These are phyloP conservation scores for Coniochaeta sp. DNA, from an alignment of 2,329 filamentous ascomycete genomes.

Conservation along the genomic window DNA sequence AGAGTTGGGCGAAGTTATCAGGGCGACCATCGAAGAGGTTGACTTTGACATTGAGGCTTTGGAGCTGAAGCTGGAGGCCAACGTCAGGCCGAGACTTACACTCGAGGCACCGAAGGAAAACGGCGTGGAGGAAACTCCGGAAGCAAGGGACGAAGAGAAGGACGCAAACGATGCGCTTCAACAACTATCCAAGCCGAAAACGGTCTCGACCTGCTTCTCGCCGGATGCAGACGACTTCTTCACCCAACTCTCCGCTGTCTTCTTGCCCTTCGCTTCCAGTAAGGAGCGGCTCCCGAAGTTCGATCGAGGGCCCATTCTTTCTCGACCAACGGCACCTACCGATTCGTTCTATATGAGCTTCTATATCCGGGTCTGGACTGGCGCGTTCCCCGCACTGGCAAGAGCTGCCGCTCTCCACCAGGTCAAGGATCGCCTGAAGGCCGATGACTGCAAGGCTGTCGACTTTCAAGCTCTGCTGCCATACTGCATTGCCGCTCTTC, in stretches of 20 bases:
- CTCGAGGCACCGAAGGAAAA: slow-evolving; percentile 43
- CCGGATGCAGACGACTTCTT: slow-evolving; percentile 45
- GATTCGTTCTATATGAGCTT: slow-evolving; percentile 68
- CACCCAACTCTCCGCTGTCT: slow-evolving; percentile 50
- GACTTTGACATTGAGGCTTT: slow-evolving; percentile 67
- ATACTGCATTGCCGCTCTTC: slow-evolving; percentile 68
- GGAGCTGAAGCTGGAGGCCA: slow-evolving; percentile 67
- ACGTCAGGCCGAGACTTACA: slow-evolving; percentile 51
- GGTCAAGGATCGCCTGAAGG: slow-evolving; percentile 50
- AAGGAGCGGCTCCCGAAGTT: slow-evolving; percentile 40
- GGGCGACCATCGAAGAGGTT: slow-evolving; percentile 58
- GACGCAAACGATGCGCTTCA: slow-evolving; percentile 32
- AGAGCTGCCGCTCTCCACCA: slow-evolving; percentile 63
- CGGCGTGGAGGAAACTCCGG: slow-evolving; percentile 15
- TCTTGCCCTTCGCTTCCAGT: slow-evolving; percentile 45
- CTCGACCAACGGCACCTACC: slow-evolving; percentile 45
- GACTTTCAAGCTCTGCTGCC: slow-evolving; percentile 80
- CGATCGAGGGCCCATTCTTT: slow-evolving; percentile 47
- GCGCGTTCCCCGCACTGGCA: slow-evolving; percentile 61
- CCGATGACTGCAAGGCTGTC: slow-evolving; percentile 36
- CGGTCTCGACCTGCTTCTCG: slow-evolving; percentile 42
- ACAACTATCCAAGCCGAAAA: slow-evolving; percentile 24
- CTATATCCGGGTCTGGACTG: slow-evolving; percentile 68
- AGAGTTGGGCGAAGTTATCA: slow-evolving; percentile 55
- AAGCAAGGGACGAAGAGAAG: slow-evolving; percentile 14